Evolutionary conservation across 768 basidiomycete genomes (phyloP).

Genomic region (Suillus luteus): DNA sequence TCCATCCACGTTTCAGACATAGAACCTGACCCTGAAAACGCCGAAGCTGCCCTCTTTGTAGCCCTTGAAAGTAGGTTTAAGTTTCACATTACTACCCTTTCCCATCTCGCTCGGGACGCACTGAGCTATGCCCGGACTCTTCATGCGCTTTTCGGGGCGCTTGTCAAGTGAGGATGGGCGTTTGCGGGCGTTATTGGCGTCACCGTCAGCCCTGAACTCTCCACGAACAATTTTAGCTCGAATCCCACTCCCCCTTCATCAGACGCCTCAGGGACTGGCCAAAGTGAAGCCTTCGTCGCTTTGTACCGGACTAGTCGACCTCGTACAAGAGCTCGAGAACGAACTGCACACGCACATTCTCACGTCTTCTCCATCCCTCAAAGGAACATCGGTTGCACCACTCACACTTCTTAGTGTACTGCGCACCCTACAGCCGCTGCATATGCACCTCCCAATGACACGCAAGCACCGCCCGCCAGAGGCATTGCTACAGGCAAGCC

Average conservation of each 20-base stretch:
- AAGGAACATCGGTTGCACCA: constrained; percentile 62
- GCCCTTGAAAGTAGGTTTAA: constrained; percentile 58
- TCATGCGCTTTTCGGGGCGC: constrained; percentile 46
- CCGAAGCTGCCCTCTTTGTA: constrained; percentile 53
- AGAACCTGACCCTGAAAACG: constrained; percentile 34
- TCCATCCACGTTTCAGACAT: background rate
- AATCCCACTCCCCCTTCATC: constrained; percentile 20
- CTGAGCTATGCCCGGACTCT: constrained; percentile 65
- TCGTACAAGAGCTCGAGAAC: constrained; percentile 53
- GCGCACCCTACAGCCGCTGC: constrained; percentile 72
- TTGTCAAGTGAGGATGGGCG: constrained; percentile 63
- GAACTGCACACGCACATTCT: constrained; percentile 56
- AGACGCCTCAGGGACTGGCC: constrained; percentile 19
- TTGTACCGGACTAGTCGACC: constrained; percentile 54
- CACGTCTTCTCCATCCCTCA: constrained; percentile 56
- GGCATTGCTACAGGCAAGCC: constrained; percentile 69
- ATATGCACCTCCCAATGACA: constrained; percentile 65
- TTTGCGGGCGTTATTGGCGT: constrained; percentile 73
- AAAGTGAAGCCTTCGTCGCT: constrained; percentile 70
- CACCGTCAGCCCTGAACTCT: constrained; percentile 36
- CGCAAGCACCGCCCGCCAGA: constrained; percentile 59
- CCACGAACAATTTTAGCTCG: constrained; percentile 9
- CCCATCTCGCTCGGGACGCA: constrained; percentile 63
- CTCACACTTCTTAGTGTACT: constrained; percentile 68
- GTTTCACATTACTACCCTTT: constrained; percentile 55